phyloP scores from a whole-genome alignment of 768 basidiomycete species.

The Tulasnella sp. region DNA sequence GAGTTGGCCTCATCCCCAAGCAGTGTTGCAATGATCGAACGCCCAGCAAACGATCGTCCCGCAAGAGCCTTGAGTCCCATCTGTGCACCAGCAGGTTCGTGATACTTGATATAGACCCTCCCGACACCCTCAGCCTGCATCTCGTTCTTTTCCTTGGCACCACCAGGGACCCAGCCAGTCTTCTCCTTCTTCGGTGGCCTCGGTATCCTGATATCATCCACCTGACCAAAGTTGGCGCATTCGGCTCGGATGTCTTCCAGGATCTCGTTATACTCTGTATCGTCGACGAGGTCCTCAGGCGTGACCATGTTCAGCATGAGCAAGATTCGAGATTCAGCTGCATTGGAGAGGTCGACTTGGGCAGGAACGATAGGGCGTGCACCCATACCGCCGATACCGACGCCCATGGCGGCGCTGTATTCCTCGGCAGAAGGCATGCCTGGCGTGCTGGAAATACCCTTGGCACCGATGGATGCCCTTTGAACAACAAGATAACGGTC shows the following conservation, averaged over 20 bases:
- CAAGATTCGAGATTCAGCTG: slow-evolving; percentile 64
- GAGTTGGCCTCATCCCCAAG: slow-evolving; percentile 29
- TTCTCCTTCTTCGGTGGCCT: slow-evolving; percentile 82
- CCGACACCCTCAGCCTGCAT: slow-evolving; percentile 93
- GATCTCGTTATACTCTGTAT: slow-evolving; percentile 88
- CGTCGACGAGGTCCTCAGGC: slow-evolving; percentile 78
- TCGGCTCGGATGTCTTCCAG: slow-evolving; percentile 92
- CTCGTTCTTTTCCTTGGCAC: slow-evolving; percentile 47
- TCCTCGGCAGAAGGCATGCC: slow-evolving; percentile 46
- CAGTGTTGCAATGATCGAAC: slow-evolving; percentile 79
- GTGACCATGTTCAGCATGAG: slow-evolving; percentile 99
- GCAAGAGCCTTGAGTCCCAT: slow-evolving; percentile 78
- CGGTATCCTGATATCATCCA: slow-evolving; percentile 82
- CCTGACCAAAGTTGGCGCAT: slow-evolving; percentile 65
- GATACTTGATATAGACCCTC: slow-evolving; percentile 88
- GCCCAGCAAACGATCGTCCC: slow-evolving; percentile 76
- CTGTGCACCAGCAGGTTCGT: slow-evolving; percentile 47
- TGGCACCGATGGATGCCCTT: slow-evolving; percentile 88
- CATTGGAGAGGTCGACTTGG: slow-evolving; percentile 46
- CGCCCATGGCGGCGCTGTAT: slow-evolving; percentile 52
- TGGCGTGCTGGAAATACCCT: slow-evolving; percentile 49
- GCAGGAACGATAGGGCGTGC: slow-evolving; percentile 75
- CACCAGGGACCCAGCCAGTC: slow-evolving; percentile 55
- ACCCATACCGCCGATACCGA: background rate
- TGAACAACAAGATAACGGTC: slow-evolving; percentile 94